phyloP scores from a whole-genome alignment of 208 protist genomes.

The Leishmania tarentolae region DNA sequence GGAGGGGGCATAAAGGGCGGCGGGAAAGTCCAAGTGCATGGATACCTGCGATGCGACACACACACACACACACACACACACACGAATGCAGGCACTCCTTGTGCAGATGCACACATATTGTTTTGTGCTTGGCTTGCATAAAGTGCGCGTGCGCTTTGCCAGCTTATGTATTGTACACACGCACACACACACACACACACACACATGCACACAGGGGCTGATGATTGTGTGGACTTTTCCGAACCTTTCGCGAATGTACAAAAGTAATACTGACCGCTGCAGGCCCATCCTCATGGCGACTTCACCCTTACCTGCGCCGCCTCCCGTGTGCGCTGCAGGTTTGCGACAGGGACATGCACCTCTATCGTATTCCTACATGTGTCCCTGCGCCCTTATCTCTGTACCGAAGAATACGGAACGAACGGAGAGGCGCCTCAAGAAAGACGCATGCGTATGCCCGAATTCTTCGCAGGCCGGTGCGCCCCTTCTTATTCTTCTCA shows the following conservation, averaged over 20 bases:
- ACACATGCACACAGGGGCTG: not conserved
- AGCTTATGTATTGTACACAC: slow-evolving; percentile 2
- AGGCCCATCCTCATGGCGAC: not conserved
- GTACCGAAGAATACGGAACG: not conserved
- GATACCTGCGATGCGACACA: not conserved
- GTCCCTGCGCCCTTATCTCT: not conserved
- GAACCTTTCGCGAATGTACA: not conserved
- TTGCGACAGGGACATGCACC: not conserved
- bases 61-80: not conserved
- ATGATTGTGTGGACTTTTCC: not conserved
- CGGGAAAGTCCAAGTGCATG: not conserved
- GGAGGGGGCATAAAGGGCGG: not conserved
- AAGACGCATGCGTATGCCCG: not conserved
- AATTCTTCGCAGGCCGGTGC: not conserved
- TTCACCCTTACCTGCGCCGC: not conserved
- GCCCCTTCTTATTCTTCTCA: not conserved
- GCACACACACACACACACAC: not conserved
- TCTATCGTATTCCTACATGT: not conserved
- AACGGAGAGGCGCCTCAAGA: not conserved
- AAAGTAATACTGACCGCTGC: not conserved
- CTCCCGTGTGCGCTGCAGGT: not conserved
- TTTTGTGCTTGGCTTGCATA: not conserved
- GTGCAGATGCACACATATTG: not conserved
- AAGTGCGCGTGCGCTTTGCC: not conserved
- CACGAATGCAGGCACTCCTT: not conserved